Conservation (phyloP, 176 grass and related monocot genomes). For the Phragmites australis region DNA sequence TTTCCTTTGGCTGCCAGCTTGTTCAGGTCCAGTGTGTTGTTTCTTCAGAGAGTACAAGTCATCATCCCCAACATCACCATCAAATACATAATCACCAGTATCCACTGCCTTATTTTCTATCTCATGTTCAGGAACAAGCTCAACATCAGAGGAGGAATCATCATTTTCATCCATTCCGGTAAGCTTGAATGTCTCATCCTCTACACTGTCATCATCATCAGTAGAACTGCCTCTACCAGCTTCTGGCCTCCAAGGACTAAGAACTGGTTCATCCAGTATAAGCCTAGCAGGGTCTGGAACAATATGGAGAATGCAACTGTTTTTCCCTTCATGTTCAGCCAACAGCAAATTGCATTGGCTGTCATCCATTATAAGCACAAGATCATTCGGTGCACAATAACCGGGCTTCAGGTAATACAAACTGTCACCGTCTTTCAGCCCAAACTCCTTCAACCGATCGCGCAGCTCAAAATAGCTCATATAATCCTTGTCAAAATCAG, state of each 20-base stretch:
- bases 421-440: not conserved
- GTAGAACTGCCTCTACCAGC: not conserved
- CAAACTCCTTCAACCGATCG: not conserved
- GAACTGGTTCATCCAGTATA: not conserved
- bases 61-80: constrained; percentile 16
- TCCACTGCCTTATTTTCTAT: not conserved
- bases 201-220: not conserved
- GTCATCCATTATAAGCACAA: not conserved
- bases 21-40: too few species aligned
- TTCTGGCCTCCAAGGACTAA: not conserved
- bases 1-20: not conserved
- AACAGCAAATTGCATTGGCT: not conserved
- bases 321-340: not conserved
- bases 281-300: not conserved
- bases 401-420: not conserved
- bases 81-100: not conserved
- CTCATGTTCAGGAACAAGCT: not conserved
- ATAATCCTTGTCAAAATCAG: not conserved
- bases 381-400: not conserved
- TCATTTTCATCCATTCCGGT: not conserved
- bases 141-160: not conserved
- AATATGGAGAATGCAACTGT: not conserved
- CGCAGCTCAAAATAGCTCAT: not conserved
- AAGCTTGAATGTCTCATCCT: not conserved
- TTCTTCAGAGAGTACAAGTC: not conserved